phyloP scores from a whole-genome alignment of 805 yeast species.

The Sugiyamaella lignohabitans region DNA sequence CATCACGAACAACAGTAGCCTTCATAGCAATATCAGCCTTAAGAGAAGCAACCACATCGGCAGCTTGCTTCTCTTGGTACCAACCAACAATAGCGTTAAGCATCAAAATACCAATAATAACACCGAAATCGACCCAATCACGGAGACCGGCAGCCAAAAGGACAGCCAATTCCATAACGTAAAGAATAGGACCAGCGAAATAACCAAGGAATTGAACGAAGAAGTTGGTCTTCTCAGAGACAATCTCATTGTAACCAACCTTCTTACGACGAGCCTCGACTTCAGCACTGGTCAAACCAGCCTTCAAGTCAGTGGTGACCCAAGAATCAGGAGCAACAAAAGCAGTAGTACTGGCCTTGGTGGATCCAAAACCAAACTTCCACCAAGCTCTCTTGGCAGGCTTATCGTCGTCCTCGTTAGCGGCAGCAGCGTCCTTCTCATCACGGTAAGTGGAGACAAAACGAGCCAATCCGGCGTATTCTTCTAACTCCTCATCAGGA shows the following conservation, averaged over 20 bases:
- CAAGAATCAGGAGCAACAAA: slow-evolving; percentile 68
- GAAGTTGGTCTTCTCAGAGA: slow-evolving; percentile 77
- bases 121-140: slow-evolving; percentile 99
- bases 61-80: slow-evolving; percentile 96
- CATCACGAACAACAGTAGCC: slow-evolving; percentile 81
- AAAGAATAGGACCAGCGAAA: slow-evolving; percentile 90
- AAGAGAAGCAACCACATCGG: slow-evolving; percentile 92
- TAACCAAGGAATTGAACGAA: slow-evolving; percentile 73
- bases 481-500: slow-evolving; percentile 41
- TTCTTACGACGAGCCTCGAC: slow-evolving; percentile 80
- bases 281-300: slow-evolving; percentile 72
- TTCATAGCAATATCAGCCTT: slow-evolving; percentile 91
- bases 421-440: slow-evolving; percentile 39
- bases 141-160: slow-evolving; percentile 90
- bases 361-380: slow-evolving; percentile 44
- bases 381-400: slow-evolving; percentile 64
- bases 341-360: slow-evolving; percentile 36
- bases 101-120: slow-evolving; percentile 78
- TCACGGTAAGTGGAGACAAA: slow-evolving; percentile 33
- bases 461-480: slow-evolving; percentile 33
- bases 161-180: slow-evolving; percentile 96
- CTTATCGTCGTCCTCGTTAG: slow-evolving; percentile 53
- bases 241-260: slow-evolving; percentile 83
- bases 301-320: slow-evolving; percentile 69
- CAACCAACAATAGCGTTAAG: slow-evolving; percentile 93